Conservation (phyloP, 192 early-diverging fungal genomes). For the Coemansia asiatica region DNA sequence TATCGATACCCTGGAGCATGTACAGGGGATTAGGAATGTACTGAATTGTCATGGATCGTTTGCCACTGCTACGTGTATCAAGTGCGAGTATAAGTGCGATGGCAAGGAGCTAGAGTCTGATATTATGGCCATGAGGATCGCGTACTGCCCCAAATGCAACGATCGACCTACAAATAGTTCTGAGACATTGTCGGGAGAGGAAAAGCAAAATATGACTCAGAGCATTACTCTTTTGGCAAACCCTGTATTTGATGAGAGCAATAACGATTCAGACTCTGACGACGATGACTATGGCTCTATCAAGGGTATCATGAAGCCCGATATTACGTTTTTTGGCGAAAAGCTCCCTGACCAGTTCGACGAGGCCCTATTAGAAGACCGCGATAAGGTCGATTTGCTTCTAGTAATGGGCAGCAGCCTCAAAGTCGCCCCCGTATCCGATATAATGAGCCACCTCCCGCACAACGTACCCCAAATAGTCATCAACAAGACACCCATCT, state of each 20-base stretch:
- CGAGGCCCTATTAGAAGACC: slow-evolving; percentile 66
- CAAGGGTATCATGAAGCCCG: slow-evolving; percentile 84
- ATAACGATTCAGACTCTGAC: slow-evolving; percentile 54
- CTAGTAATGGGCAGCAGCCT: slow-evolving; percentile 96
- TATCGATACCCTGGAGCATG: slow-evolving; percentile 92
- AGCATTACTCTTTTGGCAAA: background rate
- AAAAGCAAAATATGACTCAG: background rate
- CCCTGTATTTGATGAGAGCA: background rate
- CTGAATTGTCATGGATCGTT: slow-evolving; percentile 97
- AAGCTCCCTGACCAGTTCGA: slow-evolving; percentile 83
- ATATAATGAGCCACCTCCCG: slow-evolving; percentile 84
- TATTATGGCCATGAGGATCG: slow-evolving; percentile 74
- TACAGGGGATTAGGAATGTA: slow-evolving; percentile 76
- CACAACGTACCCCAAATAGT: slow-evolving; percentile 83
- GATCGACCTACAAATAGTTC: slow-evolving; percentile 11
- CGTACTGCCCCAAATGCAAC: slow-evolving; percentile 73
- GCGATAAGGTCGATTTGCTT: slow-evolving; percentile 77
- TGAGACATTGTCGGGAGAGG: slow-evolving; percentile 8
- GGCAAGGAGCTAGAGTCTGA: slow-evolving; percentile 79
- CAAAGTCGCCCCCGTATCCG: slow-evolving; percentile 91
- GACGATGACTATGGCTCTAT: slow-evolving; percentile 57
- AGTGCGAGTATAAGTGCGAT: slow-evolving; percentile 71
- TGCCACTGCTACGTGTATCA: slow-evolving; percentile 87
- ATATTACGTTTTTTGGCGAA: slow-evolving; percentile 98
- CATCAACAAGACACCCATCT: slow-evolving; percentile 87